Evolutionary conservation across 2,329 filamentous ascomycete species (phyloP), one percentile per base, ranked within the genome.

Genomic region (Phoma sp.): DNA sequence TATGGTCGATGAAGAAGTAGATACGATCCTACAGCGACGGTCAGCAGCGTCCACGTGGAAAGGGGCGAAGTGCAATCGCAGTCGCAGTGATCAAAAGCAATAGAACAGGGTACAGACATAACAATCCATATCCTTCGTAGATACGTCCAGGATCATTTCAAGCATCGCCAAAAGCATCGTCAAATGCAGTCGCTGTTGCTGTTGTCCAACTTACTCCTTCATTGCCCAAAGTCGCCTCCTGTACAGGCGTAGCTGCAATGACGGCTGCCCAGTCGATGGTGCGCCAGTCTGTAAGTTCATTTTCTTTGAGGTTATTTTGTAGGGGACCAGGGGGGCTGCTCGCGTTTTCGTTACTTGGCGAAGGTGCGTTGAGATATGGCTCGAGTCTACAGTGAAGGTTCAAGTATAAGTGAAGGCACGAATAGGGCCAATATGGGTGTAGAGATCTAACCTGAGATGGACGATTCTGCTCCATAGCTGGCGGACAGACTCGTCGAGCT

Each of bases 391-490:
- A 42, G 7, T 46, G 18, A 42, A 58, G 38, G 42, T 34, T 68
- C 63, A 73, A 61, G 64, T 66, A 71, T 73, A 68, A 74, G 71
- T 57, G 66, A 63, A 66, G 23, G 63, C 64, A 56, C 52, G 52
- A 45, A 67, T 65, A 25, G 65, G 59, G 40, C 56, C 48, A 58
- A 67, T 6, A n/a, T 30, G 46, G 47, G 61, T 64, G 32, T 59
- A 64, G 64, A 65, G 56, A 48, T 72, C 71, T 73, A 66, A 74
- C 71, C 72, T 74, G 66, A 69, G 53, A 60, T 67, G 51, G 53
- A 67, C 48, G 3, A 74, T 72, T 25, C 56, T 61, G 26, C 62
- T 60, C 71, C 71, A 75, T 18, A 75, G 52, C 33, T 60, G 42
- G 34, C 56, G 49, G 26, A 69, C 71, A 47, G 69, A 69, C 43